Percentiles rank a stretch among this genome's conserved stretches.
These are phyloP conservation scores for Kwoniella dejecticola DNA, from an alignment of 768 basidiomycete species.

Conservation along the genomic window DNA sequence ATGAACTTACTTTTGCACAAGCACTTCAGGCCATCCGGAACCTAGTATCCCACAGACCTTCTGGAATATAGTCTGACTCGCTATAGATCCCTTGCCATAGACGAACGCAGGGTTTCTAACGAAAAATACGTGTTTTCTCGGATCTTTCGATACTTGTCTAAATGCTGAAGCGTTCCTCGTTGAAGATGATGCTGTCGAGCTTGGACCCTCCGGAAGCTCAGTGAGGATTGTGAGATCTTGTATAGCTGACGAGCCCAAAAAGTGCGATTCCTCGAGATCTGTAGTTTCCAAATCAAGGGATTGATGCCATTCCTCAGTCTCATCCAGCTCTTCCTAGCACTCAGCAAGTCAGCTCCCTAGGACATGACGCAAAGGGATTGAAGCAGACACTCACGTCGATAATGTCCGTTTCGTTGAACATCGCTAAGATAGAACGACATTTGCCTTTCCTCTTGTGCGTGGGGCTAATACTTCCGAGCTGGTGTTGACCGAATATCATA, in stretches of 20 bases:
- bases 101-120: constrained; percentile 3
- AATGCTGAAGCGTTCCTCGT: too few species aligned
- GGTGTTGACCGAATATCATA: too few species aligned
- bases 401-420: neutral
- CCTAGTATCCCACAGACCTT: neutral
- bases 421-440: neutral
- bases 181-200: neutral
- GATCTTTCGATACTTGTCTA: constrained; percentile 5
- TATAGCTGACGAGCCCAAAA: constrained; percentile 2
- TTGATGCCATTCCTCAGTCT: constrained; percentile 4
- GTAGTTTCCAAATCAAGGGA: neutral
- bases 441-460: neutral
- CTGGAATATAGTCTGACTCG: neutral
- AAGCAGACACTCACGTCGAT: neutral
- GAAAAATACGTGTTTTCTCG: neutral
- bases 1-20: constrained; percentile 1
- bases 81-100: neutral
- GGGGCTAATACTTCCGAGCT: too few species aligned
- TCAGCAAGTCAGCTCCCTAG: neutral
- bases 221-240: constrained; percentile 1
- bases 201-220: neutral
- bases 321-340: neutral
- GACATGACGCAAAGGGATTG: too few species aligned
- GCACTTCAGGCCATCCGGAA: neutral
- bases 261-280: constrained; percentile 4